A percentile compares a stretch with the other conserved stretches of the same genome.
phyloP scores from a whole-genome alignment of 352 stramenopile genomes.

The Phytophthora ohioensis region DNA sequence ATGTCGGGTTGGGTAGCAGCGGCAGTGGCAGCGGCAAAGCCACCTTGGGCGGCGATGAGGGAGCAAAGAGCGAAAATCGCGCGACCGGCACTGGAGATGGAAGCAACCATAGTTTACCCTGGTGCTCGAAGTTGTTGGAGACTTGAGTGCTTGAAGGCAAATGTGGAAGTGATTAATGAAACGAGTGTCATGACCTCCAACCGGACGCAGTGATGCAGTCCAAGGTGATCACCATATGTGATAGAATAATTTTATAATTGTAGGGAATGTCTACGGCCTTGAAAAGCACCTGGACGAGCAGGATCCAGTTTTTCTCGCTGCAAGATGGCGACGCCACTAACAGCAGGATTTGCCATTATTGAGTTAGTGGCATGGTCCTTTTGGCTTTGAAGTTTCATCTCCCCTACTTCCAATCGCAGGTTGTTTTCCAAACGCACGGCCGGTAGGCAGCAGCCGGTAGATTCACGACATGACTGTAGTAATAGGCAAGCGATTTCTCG shows the following conservation, averaged over 20 bases:
- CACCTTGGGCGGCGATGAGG: constrained; percentile 30
- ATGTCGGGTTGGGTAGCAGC: constrained; percentile 7
- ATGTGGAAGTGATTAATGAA: constrained; percentile 23
- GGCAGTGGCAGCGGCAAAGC: constrained; percentile 13
- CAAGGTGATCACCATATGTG: neutral
- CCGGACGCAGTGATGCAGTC: neutral
- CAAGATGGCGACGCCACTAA: neutral
- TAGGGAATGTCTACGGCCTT: constrained; percentile 4
- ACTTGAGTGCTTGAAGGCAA: constrained; percentile 4
- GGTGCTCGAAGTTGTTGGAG: too few relatives aligned
- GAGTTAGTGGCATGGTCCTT: too few relatives aligned
- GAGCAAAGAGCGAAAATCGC: constrained; percentile 36
- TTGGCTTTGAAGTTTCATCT: neutral
- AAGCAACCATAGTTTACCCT: neutral
- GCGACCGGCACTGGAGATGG: constrained; percentile 18
- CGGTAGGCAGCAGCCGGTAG: neutral
- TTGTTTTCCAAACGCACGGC: constrained; percentile 13
- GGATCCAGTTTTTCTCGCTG: constrained; percentile 7
- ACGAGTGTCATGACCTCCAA: neutral
- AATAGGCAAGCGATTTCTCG: neutral
- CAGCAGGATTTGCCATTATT: neutral
- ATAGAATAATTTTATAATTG: constrained; percentile 1
- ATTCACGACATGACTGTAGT: constrained; percentile 1
- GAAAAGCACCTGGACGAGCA: neutral
- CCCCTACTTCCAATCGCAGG: constrained; percentile 16